Evolutionary conservation across 352 stramenopile species (phyloP).

Genomic region (Elongisporangium prolatum): DNA sequence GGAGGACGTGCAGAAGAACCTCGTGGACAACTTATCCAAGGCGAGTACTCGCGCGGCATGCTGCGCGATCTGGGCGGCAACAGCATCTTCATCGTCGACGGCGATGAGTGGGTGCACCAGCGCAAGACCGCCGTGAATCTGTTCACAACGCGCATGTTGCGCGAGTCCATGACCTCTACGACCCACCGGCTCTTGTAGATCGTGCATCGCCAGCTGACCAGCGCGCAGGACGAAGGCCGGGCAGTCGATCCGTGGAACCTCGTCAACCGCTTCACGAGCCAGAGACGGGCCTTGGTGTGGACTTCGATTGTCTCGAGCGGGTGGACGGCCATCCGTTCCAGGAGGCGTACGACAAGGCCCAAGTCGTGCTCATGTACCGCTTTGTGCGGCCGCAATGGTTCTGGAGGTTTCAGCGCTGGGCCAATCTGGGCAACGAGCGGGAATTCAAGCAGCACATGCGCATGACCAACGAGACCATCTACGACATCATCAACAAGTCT

Average conservation of each 20-base stretch:
- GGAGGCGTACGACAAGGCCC: constrained; percentile 31
- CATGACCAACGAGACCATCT: constrained; percentile 24
- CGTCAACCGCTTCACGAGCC: constrained; percentile 35
- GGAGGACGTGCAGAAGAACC: constrained; percentile 55
- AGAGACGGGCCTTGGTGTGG: no score
- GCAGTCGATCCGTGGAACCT: constrained; percentile 16
- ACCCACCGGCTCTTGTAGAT: constrained; percentile 18
- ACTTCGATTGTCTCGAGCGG: no score
- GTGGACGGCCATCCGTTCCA: constrained; percentile 17
- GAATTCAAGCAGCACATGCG: constrained; percentile 24
- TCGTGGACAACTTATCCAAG: constrained; percentile 81
- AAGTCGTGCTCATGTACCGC: constrained; percentile 23
- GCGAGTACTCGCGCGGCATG: constrained; percentile 24
- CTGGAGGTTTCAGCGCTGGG: constrained; percentile 34
- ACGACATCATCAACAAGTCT: constrained; percentile 26
- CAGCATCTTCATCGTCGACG: constrained; percentile 73
- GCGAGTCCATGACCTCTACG: constrained; percentile 41
- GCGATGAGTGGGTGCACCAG: constrained; percentile 67
- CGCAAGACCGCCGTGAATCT: constrained; percentile 87
- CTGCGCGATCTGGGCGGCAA: constrained; percentile 59
- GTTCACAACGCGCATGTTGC: constrained; percentile 64
- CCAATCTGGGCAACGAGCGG: constrained; percentile 24
- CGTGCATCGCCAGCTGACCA: no score
- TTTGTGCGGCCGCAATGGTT: constrained; percentile 32
- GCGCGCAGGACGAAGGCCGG: no score